Conservation (phyloP, 192 early-diverging fungal species). For the Jimgerdemannia lactiflua region DNA sequence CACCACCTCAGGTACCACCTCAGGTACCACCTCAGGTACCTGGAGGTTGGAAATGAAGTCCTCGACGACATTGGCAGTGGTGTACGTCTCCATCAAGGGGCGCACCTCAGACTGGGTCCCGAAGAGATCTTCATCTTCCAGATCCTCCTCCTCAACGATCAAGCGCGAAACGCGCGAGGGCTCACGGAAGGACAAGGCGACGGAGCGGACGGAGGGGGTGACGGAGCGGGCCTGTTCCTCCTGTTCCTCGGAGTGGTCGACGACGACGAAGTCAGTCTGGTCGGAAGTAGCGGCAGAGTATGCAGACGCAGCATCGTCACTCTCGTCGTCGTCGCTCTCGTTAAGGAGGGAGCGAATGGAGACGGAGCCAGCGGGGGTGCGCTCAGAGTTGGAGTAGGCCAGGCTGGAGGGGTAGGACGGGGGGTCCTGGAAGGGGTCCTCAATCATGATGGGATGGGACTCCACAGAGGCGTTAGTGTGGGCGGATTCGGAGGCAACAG, state of each 20-base stretch:
- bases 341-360: background rate
- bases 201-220: background rate
- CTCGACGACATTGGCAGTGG: too few species aligned
- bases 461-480: background rate
- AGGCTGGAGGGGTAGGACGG: background rate
- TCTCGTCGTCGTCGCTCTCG: background rate
- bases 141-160: background rate
- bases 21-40: background rate
- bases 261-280: background rate
- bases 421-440: constrained; percentile 2
- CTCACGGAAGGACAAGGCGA: background rate
- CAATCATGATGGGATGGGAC: background rate
- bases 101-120: background rate
- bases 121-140: background rate
- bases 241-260: background rate
- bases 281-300: background rate
- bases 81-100: background rate
- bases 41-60: too few species aligned
- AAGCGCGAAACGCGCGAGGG: background rate
- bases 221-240: background rate
- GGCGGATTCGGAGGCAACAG: background rate
- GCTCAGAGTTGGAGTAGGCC: background rate
- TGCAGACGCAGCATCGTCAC: background rate
- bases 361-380: background rate
- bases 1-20: background rate